Conservation (phyloP, 2,329 filamentous ascomycete species). For the Didymella exigua region DNA sequence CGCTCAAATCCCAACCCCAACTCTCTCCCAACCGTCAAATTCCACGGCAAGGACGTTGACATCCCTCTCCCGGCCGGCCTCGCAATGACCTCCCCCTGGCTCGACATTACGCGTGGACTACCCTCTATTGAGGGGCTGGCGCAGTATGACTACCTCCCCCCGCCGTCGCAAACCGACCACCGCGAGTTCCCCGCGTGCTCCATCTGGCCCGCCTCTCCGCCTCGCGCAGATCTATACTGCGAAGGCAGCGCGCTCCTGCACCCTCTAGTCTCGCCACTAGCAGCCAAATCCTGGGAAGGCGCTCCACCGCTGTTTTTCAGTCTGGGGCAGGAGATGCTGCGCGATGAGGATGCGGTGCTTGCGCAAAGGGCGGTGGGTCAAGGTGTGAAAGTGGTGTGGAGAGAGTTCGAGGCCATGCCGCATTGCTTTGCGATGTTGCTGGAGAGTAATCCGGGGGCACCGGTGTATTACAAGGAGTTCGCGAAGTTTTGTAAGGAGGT, state of each 20-base stretch:
- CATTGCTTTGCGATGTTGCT: constrained; percentile 65
- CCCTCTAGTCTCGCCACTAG: constrained; percentile 70
- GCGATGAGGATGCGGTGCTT: constrained; percentile 69
- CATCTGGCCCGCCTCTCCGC: constrained; percentile 54
- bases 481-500: constrained; percentile 40
- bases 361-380: constrained; percentile 62
- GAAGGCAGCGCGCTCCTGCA: constrained; percentile 58
- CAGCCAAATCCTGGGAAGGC: constrained; percentile 64
- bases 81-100: constrained; percentile 70
- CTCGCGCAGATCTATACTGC: constrained; percentile 56
- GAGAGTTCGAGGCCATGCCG: constrained; percentile 81
- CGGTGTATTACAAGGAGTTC: constrained; percentile 47
- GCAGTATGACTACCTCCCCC: constrained; percentile 68
- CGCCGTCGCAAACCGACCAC: constrained; percentile 47
- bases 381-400: constrained; percentile 67
- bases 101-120: constrained; percentile 70
- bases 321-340: constrained; percentile 73
- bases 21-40: constrained; percentile 55
- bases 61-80: constrained; percentile 71
- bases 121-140: constrained; percentile 61
- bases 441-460: constrained; percentile 36
- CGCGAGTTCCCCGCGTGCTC: constrained; percentile 55
- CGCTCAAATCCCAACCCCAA: constrained; percentile 48
- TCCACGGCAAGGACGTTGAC: constrained; percentile 63
- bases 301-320: constrained; percentile 71